Evolutionary conservation across 345 rosid genomes (phyloP), one percentile per base, ranked within the genome.

Genomic region (Crucihimalaya himalaica): DNA sequence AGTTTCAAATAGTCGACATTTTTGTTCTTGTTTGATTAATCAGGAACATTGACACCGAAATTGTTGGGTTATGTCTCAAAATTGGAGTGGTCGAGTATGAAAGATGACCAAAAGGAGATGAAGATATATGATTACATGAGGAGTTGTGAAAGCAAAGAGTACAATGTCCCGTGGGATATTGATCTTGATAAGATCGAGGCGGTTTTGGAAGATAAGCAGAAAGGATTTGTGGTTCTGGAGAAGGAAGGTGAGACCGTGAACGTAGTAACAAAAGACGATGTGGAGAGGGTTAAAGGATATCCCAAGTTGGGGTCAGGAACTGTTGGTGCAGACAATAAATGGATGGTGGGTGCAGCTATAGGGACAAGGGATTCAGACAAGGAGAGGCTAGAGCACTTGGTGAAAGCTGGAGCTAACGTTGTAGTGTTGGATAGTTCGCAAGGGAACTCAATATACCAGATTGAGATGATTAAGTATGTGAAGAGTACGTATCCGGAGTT

Each of bases 351-450:
- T 64, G 98, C 94, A 0, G 87, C 97, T 0, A 79, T 89, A 15
- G 97, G 98, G 72, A 93, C 97, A 0, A 81, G 98, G 80, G 92
- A 87, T 20, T 75, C 88, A 0, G 97, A 94, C 65, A 89, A 85
- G 83, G 91, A 84, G 87, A 89, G 96, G 82, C 46, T 91, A 77
- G 83, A 93, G 82, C 92, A 80, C 61, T 54, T 93, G 71, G 93
- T 93, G 19, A 91, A 91, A 84, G 97, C 89, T 15, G 97, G 97
- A 20, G 81, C 80, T 8, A 80, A 91, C 34, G 95, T 79, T 47
- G 85, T 91, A 70, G 93, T 93, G 53, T 66, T 93, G 61, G 96
- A 93, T 78, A 93, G 98, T 64, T 91, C 98, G 8, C 98, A 91
- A 60, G 98, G 97, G 61, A 94, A 94, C 78, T 94, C 98, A 1